These are phyloP conservation scores for Trichoderma sp. DNA, from an alignment of 2,329 filamentous ascomycete genomes.

Conservation along the genomic window DNA sequence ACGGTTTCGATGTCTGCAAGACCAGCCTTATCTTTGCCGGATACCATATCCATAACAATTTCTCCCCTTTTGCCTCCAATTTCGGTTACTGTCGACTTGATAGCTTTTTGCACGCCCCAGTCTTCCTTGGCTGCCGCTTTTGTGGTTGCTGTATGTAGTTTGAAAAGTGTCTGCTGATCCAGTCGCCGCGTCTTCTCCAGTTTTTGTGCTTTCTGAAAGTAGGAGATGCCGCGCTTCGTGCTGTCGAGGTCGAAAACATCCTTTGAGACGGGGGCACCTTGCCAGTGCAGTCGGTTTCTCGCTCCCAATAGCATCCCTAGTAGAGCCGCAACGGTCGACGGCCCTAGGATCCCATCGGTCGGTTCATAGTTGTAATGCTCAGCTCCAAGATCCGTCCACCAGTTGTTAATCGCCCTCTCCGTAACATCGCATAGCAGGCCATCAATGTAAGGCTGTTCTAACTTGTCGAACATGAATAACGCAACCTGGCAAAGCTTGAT, in stretches of 20 bases:
- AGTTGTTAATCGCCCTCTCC: slow-evolving; percentile 85
- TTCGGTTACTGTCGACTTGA: slow-evolving; percentile 94
- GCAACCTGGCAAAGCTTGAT: slow-evolving; percentile 91
- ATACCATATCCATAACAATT: slow-evolving; percentile 93
- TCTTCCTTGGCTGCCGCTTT: slow-evolving; percentile 88
- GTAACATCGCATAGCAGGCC: slow-evolving; percentile 92
- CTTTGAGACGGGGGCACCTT: slow-evolving; percentile 81
- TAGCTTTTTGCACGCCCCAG: slow-evolving; percentile 89
- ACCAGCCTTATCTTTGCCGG: slow-evolving; percentile 81
- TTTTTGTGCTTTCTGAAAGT: slow-evolving; percentile 90
- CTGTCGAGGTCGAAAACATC: slow-evolving; percentile 86
- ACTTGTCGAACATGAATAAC: slow-evolving; percentile 81
- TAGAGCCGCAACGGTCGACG: slow-evolving; percentile 86
- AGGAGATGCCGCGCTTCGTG: slow-evolving; percentile 80
- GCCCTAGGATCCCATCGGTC: slow-evolving; percentile 87
- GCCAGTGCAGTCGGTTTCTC: slow-evolving; percentile 84
- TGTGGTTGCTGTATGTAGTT: slow-evolving; percentile 79
- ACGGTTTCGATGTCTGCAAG: slow-evolving; percentile 92
- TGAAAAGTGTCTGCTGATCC: slow-evolving; percentile 80
- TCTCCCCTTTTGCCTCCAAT: slow-evolving; percentile 92
- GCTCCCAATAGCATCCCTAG: slow-evolving; percentile 88
- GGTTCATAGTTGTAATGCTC: slow-evolving; percentile 94
- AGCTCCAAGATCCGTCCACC: slow-evolving; percentile 93
- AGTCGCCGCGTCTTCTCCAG: slow-evolving; percentile 76
- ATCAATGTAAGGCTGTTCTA: slow-evolving; percentile 88